Conservation (phyloP, 1,284 basidiomycete genomes). For the Rhodotorula sp. region DNA sequence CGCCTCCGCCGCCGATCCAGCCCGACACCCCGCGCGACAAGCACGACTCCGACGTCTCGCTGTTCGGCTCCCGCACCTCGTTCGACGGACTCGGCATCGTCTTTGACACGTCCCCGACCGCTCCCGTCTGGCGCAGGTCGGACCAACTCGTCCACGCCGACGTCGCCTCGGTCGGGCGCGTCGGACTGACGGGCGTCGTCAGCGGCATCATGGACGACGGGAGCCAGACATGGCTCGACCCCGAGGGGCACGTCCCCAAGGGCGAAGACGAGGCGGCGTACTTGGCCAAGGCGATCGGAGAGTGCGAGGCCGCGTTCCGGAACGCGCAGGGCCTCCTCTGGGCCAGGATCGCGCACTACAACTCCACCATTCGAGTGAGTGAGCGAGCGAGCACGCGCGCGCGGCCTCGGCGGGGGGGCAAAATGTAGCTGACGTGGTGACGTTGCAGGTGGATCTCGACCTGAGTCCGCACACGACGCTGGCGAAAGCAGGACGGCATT, state of each 20-base stretch:
- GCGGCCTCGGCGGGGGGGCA: neutral
- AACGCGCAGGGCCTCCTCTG: constrained; percentile 46
- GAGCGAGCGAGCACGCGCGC: too few species aligned
- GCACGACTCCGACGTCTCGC: constrained; percentile 42
- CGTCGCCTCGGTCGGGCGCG: constrained; percentile 11
- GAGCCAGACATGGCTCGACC: constrained; percentile 44
- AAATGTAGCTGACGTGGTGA: neutral
- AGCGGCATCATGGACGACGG: constrained; percentile 46
- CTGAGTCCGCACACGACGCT: constrained; percentile 46
- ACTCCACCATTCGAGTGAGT: constrained; percentile 41
- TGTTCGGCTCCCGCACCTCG: constrained; percentile 43
- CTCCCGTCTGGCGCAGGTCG: constrained; percentile 41
- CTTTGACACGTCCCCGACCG: constrained; percentile 44
- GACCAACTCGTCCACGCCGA: constrained; percentile 35
- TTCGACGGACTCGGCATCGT: constrained; percentile 47
- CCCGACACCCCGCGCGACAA: constrained; percentile 29
- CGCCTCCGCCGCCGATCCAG: constrained; percentile 27
- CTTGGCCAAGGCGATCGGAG: constrained; percentile 42
- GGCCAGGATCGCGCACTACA: constrained; percentile 44
- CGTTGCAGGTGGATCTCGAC: constrained; percentile 44
- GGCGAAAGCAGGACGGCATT: constrained; percentile 42
- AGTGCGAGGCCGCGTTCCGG: constrained; percentile 46
- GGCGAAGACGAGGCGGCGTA: constrained; percentile 43
- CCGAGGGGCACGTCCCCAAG: constrained; percentile 25
- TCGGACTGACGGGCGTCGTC: constrained; percentile 42